phyloP scores from a whole-genome alignment of 2,329 filamentous ascomycete genomes.

The Talaromyces sp. region DNA sequence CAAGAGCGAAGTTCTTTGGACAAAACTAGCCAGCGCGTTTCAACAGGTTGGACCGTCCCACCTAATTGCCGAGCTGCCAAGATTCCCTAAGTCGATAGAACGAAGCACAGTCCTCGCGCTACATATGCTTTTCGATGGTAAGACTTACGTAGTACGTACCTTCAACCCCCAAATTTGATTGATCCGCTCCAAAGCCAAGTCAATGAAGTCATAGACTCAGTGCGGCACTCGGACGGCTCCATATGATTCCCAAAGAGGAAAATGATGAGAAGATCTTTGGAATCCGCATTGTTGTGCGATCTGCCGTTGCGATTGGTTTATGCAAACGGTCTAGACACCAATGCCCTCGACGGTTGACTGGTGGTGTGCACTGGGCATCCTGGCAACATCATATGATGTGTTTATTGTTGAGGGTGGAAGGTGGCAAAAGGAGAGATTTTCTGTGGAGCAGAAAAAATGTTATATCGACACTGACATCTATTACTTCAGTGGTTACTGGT shows the following conservation, averaged over 20 bases:
- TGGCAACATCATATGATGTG: neutral
- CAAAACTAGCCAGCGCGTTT: neutral
- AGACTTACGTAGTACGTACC: neutral
- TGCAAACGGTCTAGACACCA: neutral
- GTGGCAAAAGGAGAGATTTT: neutral
- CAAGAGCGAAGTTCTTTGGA: neutral
- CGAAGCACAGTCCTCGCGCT: neutral
- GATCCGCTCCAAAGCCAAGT: neutral
- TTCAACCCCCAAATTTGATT: neutral
- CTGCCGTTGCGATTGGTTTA: neutral
- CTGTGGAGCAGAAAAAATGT: neutral
- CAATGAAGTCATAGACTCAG: slow-evolving; percentile 1
- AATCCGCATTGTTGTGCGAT: neutral
- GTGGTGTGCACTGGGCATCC: no score
- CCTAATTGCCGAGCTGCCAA: neutral
- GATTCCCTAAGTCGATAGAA: neutral
- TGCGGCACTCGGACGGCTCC: neutral
- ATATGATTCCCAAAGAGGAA: neutral
- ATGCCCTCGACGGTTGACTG: neutral
- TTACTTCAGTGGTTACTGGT: neutral
- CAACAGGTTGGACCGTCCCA: neutral
- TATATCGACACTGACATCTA: neutral
- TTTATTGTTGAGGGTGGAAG: neutral
- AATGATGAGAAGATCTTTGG: neutral
- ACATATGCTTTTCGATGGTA: neutral